Evolutionary conservation across 75 land plant genomes (phyloP), one percentile per base, ranked within the genome.

Genomic region (Selaginella moellendorffii): DNA sequence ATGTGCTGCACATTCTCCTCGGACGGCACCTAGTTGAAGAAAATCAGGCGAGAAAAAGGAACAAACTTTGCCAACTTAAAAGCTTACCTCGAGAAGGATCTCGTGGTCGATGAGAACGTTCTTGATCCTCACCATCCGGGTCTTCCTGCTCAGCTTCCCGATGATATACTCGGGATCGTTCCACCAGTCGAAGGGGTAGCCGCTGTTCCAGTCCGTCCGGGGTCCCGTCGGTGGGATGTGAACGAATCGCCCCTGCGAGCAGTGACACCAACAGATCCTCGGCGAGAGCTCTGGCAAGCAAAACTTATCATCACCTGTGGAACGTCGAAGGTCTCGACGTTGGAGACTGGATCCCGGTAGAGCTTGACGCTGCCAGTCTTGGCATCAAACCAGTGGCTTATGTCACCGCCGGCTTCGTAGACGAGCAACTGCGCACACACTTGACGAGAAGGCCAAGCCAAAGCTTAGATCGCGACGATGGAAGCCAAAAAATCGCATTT

Each of bases 311-410:
- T 29, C 36, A 70, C 72, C 59, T 69, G 77, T 0, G 77, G 73
- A 28, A 63, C 63, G 53, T 25, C 28, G 63, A 30, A 69, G 1
- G 63, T 52, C 1, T 19, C 30, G 26, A 74, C 54, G 12, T 42
- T 52, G 12, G 63, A 63, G n/a, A 65, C 25, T 2, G 77, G 77
- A 64, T 74, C 59, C n/a, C 63, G 61, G 46, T 27, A 26, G 12
- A 63, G 24, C 19, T 54, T 29, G 27, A 65, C 36, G 26, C 64
- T 54, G 12, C 27, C 51, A 21, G 77, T 69, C 26, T 63, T 27
- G 0, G 72, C 66, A 31, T 74, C 77, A 51, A 74, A 74, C 77
- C 77, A 74, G 53, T 74, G 72, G 26, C 77, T 74, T 24, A 74
- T 69, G 52, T 74, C 77, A 31, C 54, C 64, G 26, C 77, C 77